Base-by-base conservation (phyloP, 2,329 filamentous ascomycete genomes). In the Arachnomyces sp. region DNA sequence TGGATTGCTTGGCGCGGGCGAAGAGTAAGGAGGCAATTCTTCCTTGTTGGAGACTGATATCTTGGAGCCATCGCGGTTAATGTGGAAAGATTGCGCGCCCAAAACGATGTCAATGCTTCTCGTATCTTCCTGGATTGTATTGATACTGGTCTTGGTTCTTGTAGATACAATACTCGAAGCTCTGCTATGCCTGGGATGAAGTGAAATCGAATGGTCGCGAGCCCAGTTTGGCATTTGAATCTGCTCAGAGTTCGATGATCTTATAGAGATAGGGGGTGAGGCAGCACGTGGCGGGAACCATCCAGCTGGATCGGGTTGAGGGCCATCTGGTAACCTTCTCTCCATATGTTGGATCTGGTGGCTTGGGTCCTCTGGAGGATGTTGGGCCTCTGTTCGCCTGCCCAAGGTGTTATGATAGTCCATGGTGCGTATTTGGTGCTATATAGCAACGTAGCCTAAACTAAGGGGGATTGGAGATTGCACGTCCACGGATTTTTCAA, bases 141-240 rank as follows among this genome's bases (percentile, higher is more conserved):
- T 48, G 18, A 53, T 57, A n/a, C 53, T 55, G 25, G 52, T 45
- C 28, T 45, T 52, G 9, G 55, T 58, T 30, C 48, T 47, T 15
- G 55, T 58, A 3, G 56, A 60, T 3, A 59, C 43, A 15, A 57
- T 52, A 32, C 53, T 57, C 5, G 55, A 59, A 18, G 56, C 49
- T 30, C 56, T 46, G 33, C 55, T 59, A 16, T 52, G 52, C 15
- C 53, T 38, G 12, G 32, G n/a, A 4, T n/a, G 16, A 15, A 37
- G 18, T 11, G 31, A 21, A 17, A 39, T 21, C 17, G 14, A 21
- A 21, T 30, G 15, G 18, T 39, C 37, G 17, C 29, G 37, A 11
- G 29, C 28, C 29, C 28, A 21, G 7, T 33, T 39, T 21, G 14
- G 37, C 37, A 39, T 39, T 39, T 28, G 37, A 9, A 31, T 39